A percentile compares a stretch with the other conserved stretches of the same genome.
These are phyloP conservation scores for Quercus dentata DNA, from an alignment of 306 rosid species.

Conservation along the genomic window DNA sequence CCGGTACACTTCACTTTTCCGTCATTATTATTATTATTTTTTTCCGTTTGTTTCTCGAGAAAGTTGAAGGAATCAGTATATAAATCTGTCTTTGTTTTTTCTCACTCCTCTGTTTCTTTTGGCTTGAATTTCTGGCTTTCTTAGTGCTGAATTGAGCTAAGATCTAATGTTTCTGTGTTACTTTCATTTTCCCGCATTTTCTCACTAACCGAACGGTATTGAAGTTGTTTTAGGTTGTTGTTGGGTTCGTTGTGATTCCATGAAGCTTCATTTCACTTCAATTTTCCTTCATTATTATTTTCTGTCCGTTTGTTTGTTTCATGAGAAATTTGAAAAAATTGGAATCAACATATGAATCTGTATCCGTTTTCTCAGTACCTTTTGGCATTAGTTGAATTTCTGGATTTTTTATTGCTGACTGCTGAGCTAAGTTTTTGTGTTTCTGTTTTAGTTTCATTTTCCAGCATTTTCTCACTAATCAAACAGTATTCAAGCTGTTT, in stretches of 20 bases:
- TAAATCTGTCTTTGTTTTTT: not conserved
- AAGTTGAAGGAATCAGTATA: not conserved
- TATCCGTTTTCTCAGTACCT: too few species aligned
- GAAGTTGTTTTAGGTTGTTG: not conserved
- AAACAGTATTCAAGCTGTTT: too few species aligned
- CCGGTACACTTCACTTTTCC: slow-evolving; percentile 21
- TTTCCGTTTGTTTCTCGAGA: not conserved
- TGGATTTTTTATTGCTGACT: too few species aligned
- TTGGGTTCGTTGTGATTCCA: too few species aligned
- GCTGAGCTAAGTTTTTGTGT: too few species aligned
- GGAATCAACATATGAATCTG: not conserved
- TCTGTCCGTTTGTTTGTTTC: not conserved
- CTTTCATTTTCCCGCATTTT: not conserved
- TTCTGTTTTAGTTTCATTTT: too few species aligned
- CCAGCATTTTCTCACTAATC: too few species aligned
- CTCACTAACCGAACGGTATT: not conserved
- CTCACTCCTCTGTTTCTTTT: too few species aligned
- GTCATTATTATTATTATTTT: not conserved
- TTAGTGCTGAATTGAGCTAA: too few species aligned
- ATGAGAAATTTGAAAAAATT: not conserved
- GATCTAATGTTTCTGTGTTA: not conserved
- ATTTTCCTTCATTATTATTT: not conserved
- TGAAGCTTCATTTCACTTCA: too few species aligned
- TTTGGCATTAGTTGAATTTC: too few species aligned
- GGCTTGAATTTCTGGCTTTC: too few species aligned